These are phyloP conservation scores for Trichosanthes cucumerina DNA, from an alignment of 306 rosid species.

Conservation along the genomic window DNA sequence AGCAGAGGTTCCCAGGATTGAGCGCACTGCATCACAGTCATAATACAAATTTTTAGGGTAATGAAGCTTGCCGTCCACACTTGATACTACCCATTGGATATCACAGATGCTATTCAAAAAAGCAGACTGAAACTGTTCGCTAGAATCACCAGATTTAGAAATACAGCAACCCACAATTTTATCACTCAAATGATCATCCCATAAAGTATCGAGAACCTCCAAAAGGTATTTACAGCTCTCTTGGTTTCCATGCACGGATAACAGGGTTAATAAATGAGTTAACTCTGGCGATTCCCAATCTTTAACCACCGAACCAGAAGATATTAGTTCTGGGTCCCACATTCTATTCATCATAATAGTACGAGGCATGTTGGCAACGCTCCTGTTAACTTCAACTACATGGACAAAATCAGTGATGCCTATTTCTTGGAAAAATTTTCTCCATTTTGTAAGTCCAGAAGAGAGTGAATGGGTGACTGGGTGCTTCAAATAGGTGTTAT, in stretches of 20 bases:
- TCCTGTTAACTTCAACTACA: slow-evolving; percentile 58
- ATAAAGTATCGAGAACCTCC: slow-evolving; percentile 64
- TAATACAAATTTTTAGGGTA: slow-evolving; percentile 63
- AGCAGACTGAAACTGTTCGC: slow-evolving; percentile 51
- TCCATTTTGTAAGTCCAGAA: slow-evolving; percentile 51
- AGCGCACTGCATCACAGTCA: slow-evolving; percentile 67
- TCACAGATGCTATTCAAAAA: slow-evolving; percentile 57
- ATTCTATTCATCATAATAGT: slow-evolving; percentile 27
- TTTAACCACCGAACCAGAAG: slow-evolving; percentile 43
- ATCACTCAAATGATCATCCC: slow-evolving; percentile 72
- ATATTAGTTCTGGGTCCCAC: slow-evolving; percentile 48
- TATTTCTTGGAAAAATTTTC: slow-evolving; percentile 65
- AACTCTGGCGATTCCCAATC: slow-evolving; percentile 91
- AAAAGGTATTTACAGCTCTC: slow-evolving; percentile 57
- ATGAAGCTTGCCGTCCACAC: slow-evolving; percentile 56
- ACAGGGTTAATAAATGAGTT: slow-evolving; percentile 37
- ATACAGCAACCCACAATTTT: slow-evolving; percentile 43
- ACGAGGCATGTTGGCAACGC: slow-evolving; percentile 33
- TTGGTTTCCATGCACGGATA: slow-evolving; percentile 45
- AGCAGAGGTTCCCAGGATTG: slow-evolving; percentile 58
- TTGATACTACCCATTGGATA: slow-evolving; percentile 59
- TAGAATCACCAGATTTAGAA: slow-evolving; percentile 33
- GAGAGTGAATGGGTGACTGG: slow-evolving; percentile 51
- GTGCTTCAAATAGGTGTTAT: slow-evolving; percentile 55
- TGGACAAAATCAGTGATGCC: slow-evolving; percentile 70